Evolutionary conservation across 495 filamentous ascomycete genomes (phyloP), one percentile per base, ranked within the genome.

Genomic region (Penicillium herquei): DNA sequence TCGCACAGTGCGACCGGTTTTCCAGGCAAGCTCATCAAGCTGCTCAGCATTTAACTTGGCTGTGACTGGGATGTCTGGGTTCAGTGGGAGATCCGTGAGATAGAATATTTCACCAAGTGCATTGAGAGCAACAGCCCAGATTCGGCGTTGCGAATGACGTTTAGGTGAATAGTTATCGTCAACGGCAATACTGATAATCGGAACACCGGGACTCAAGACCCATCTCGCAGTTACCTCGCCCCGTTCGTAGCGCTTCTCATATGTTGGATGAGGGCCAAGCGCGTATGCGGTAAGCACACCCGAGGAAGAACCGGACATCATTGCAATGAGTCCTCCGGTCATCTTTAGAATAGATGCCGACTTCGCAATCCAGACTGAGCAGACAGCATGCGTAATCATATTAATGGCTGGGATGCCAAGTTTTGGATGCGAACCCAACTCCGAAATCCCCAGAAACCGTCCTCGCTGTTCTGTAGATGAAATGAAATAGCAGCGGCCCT

Each of bases 101-200:
- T 91, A 96, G 67, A 87, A 98, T 2, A 96, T 77, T 67, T 98
- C 94, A 1, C 94, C 94, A 12, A 98, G 72, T 8, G 94, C 94
- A 65, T 98, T 98, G 39, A 98, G 73, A 31, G 82, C 88, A 33
- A 90, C 86, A 14, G 91, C 90, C 91, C 92, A 98, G 5, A 90
- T 82, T 30, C 91, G 86, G 17, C 82, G 79, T 42, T 85, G 77
- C 9, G 80, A 74, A 59, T 87, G 81, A 26, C 92, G 84, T 57
- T 82, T 82, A 14, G 78, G 61, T 21, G 83, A 89, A 66, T 88
- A 92, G 32, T 81, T 82, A 30, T 96, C 89, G 62, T 98, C 95
- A 5, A 96, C 87, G 34, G 84, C 83, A 55, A 98, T 86, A 12
- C 84, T 82, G 35, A 97, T 83, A 42, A 98, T 92, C 6, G 94